Evolutionary conservation across 129 eudicot genomes (phyloP).

Genomic region (Flaveria trinervia): DNA sequence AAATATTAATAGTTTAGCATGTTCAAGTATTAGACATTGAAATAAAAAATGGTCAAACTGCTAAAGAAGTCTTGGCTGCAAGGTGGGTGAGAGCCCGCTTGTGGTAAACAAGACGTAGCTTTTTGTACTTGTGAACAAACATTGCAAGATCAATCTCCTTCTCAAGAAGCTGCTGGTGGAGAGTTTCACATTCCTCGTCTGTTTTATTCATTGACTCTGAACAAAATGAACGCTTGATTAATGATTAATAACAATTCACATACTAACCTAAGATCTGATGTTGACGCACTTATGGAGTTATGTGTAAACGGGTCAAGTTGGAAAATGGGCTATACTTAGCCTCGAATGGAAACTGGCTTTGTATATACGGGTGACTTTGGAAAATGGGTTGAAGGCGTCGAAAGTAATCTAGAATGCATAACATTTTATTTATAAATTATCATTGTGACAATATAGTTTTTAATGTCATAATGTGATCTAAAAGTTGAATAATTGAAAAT

Average conservation of each 20-base stretch:
- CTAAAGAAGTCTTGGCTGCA: constrained; percentile 66
- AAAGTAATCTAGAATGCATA: background rate
- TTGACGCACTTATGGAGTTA: background rate
- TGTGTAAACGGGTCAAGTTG: background rate
- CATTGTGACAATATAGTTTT: background rate
- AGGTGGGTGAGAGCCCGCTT: constrained; percentile 69
- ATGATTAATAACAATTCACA: background rate
- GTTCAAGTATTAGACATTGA: background rate
- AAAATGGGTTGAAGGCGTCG: background rate
- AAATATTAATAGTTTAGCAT: background rate
- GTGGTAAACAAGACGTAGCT: constrained; percentile 60
- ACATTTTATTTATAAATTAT: background rate
- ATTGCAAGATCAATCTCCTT: constrained; percentile 63
- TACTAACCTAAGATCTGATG: background rate
- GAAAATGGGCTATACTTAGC: background rate
- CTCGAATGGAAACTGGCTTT: background rate
- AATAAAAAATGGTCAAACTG: constrained; percentile 29
- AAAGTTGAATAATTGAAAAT: background rate
- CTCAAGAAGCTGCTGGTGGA: constrained; percentile 78
- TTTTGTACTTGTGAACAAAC: constrained; percentile 81
- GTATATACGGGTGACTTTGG: no score
- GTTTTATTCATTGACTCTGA: constrained; percentile 71
- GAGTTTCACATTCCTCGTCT: constrained; percentile 83
- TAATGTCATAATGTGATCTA: background rate
- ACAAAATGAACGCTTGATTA: background rate